Percentiles rank a stretch among this genome's conserved stretches.
phyloP scores from a whole-genome alignment of 257 asterid genomes.

The Euphrasia confusa region DNA sequence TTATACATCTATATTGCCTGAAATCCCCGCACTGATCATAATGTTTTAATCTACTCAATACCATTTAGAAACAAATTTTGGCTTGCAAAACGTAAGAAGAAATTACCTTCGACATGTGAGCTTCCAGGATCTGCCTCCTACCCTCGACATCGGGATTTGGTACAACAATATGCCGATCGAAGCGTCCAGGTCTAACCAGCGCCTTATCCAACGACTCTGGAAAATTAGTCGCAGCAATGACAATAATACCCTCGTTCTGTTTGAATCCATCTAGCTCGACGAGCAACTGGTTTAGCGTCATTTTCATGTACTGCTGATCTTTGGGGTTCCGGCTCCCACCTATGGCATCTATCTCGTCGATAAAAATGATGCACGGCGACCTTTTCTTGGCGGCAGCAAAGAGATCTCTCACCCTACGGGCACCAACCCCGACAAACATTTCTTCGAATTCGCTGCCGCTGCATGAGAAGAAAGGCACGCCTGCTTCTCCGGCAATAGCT shows the following conservation, averaged over 20 bases:
- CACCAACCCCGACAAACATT: constrained; percentile 97
- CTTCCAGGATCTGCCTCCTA: constrained; percentile 81
- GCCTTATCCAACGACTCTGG: constrained; percentile 89
- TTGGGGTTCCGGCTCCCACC: constrained; percentile 91
- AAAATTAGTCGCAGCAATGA: constrained; percentile 81
- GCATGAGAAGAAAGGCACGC: constrained; percentile 89
- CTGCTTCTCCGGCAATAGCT: constrained; percentile 96
- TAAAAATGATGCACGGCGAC: constrained; percentile 79
- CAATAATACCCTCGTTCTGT: constrained; percentile 88
- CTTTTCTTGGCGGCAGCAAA: constrained; percentile 89
- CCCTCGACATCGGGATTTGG: constrained; percentile 98
- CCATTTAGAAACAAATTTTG: not conserved
- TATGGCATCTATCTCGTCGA: constrained; percentile 87
- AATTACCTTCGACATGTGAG: constrained; percentile 85
- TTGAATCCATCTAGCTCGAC: constrained; percentile 93
- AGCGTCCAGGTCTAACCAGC: constrained; percentile 83
- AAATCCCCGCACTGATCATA: not conserved
- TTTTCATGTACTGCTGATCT: constrained; percentile 86
- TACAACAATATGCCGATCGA: constrained; percentile 82
- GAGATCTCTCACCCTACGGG: constrained; percentile 89
- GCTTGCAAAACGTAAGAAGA: not conserved
- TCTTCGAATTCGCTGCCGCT: constrained; percentile 96
- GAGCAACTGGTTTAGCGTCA: constrained; percentile 89
- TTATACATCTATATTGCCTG: no score
- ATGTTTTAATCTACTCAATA: not conserved